A percentile compares a stretch with the other conserved stretches of the same genome.
phyloP scores from a whole-genome alignment of 2,329 filamentous ascomycete genomes.

The Botrytis pseudocinerea region DNA sequence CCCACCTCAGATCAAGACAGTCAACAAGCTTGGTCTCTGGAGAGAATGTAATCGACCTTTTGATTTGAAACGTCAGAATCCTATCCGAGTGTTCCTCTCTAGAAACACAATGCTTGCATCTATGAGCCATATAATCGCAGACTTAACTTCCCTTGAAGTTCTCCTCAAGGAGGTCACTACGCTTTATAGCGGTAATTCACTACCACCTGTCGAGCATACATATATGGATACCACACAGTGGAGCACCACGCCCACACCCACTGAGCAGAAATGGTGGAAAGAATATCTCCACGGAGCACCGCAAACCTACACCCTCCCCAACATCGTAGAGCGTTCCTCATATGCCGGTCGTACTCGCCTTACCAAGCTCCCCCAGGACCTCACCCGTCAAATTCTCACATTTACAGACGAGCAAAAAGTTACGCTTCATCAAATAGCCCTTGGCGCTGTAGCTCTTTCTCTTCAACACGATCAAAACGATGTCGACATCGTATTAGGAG shows the following conservation, averaged over 20 bases:
- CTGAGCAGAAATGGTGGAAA: constrained; percentile 14
- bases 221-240: constrained; percentile 20
- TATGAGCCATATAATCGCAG: constrained; percentile 42
- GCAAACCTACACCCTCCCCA: not conserved
- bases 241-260: not conserved
- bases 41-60: constrained; percentile 35
- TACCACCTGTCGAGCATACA: constrained; percentile 7
- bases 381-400: not conserved
- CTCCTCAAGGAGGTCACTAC: constrained; percentile 37
- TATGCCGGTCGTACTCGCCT: constrained; percentile 9
- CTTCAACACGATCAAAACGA: not conserved
- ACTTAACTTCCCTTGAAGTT: constrained; percentile 39
- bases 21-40: constrained; percentile 23
- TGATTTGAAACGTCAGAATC: constrained; percentile 30
- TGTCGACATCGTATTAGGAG: constrained; percentile 37
- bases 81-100: constrained; percentile 38
- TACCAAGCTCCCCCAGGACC: not conserved
- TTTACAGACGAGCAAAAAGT: constrained; percentile 12
- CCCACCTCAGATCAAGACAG: constrained; percentile 20
- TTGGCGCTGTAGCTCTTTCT: constrained; percentile 23
- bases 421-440: constrained; percentile 24
- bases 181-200: constrained; percentile 29
- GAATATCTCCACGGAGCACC: constrained; percentile 8
- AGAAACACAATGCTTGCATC: constrained; percentile 33
- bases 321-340: not conserved